Conservation (phyloP, 106 monocot species). For the Dendrobium chrysotoxum region DNA sequence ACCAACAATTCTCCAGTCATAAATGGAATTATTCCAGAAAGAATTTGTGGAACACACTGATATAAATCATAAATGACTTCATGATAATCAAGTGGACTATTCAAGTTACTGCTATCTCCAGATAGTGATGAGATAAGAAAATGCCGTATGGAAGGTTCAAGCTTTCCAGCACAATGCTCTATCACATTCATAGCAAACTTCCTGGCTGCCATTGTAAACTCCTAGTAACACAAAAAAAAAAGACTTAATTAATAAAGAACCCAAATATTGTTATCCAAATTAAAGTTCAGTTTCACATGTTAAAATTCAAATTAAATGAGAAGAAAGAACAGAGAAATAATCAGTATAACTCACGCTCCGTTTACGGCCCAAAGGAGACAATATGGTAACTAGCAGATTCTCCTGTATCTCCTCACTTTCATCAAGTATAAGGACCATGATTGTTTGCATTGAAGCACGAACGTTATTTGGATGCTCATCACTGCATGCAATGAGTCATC, state of each 20-base stretch:
- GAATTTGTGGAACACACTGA: slow-evolving; percentile 81
- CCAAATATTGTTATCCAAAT: not conserved
- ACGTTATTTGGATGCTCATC: slow-evolving; percentile 82
- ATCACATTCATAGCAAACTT: slow-evolving; percentile 85
- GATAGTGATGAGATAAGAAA: slow-evolving; percentile 81
- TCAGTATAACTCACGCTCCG: slow-evolving; percentile 36
- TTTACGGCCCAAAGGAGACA: slow-evolving; percentile 76
- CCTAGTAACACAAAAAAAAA: slow-evolving; percentile 36
- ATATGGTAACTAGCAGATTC: slow-evolving; percentile 47
- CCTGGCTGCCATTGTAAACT: slow-evolving; percentile 63
- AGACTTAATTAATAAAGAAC: not conserved
- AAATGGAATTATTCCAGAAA: slow-evolving; percentile 70
- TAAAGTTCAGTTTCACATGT: not conserved
- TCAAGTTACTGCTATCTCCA: slow-evolving; percentile 48
- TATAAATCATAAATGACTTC: slow-evolving; percentile 92
- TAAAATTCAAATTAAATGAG: not conserved
- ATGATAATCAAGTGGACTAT: slow-evolving; percentile 58
- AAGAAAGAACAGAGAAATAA: not conserved
- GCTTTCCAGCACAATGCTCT: slow-evolving; percentile 66
- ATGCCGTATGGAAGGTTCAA: slow-evolving; percentile 75
- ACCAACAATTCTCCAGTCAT: slow-evolving; percentile 92
- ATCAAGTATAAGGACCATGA: slow-evolving; percentile 86
- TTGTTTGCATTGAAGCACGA: slow-evolving; percentile 80
- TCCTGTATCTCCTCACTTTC: slow-evolving; percentile 95
- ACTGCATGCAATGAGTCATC: slow-evolving; percentile 39